Percentiles rank a stretch among this genome's conserved stretches.
phyloP scores from a whole-genome alignment of 345 rosid species.

The Camelina sativa region DNA sequence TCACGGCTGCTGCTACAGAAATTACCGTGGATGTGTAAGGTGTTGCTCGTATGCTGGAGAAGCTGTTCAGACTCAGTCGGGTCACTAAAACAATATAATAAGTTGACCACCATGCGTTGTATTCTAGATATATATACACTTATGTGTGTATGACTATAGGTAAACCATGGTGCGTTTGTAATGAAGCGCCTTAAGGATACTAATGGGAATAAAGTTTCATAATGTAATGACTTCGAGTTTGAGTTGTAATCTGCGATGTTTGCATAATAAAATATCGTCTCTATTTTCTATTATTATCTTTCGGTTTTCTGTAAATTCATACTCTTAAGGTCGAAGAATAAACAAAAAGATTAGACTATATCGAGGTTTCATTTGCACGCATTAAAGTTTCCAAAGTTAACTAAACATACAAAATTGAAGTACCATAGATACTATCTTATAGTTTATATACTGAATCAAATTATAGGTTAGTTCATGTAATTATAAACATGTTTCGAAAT shows the following conservation, averaged over 20 bases:
- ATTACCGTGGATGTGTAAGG: conserved; percentile 11
- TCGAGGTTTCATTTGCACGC: not conserved
- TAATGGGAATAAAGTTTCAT: conserved; percentile 7
- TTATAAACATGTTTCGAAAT: no score
- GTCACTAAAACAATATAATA: conserved; percentile 1
- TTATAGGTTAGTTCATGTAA: no score
- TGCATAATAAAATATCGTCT: not conserved
- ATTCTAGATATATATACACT: not conserved
- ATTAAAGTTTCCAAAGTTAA: not conserved
- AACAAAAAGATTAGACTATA: not conserved
- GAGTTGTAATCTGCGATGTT: not conserved
- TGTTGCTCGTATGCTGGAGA: conserved; percentile 35
- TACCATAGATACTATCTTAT: not conserved
- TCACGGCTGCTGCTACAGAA: conserved; percentile 28
- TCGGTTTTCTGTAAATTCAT: not conserved
- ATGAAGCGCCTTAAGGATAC: not conserved
- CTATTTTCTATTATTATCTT: not conserved
- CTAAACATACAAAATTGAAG: not conserved
- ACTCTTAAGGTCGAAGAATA: not conserved
- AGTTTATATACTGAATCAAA: no score
- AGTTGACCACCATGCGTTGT: not conserved
- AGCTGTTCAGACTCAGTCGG: conserved; percentile 2
- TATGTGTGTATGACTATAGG: conserved; percentile 5
- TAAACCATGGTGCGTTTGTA: conserved; percentile 6
- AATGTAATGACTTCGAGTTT: not conserved